phyloP scores from a whole-genome alignment of 495 filamentous ascomycete species.

The Lasiosphaeria hispida region DNA sequence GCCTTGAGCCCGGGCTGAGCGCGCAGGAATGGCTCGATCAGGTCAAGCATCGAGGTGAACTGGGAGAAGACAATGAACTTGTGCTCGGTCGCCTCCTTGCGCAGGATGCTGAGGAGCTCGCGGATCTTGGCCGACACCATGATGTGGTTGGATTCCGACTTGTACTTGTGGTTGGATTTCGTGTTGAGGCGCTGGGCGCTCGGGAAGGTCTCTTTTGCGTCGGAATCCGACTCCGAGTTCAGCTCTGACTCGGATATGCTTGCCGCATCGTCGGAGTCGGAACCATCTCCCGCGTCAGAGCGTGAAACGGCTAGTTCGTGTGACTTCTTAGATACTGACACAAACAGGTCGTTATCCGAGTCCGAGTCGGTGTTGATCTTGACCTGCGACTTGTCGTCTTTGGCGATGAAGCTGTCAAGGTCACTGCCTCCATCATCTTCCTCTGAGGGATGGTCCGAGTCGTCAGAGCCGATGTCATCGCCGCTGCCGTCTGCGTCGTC shows the following conservation, averaged over 20 bases:
- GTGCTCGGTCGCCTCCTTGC: constrained; percentile 69
- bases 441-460: constrained; percentile 39
- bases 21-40: constrained; percentile 87
- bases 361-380: constrained; percentile 43
- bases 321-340: constrained; percentile 40
- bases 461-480: constrained; percentile 69
- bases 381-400: constrained; percentile 36
- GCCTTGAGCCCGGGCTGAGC: constrained; percentile 64
- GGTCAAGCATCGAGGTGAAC: constrained; percentile 93
- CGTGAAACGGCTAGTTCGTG: constrained; percentile 22
- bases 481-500: constrained; percentile 83
- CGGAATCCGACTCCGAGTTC: constrained; percentile 40
- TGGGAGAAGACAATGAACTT: constrained; percentile 99
- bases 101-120: constrained; percentile 75
- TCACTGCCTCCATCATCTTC: constrained; percentile 44
- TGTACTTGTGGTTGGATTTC: constrained; percentile 21
- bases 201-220: background rate
- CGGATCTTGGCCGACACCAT: constrained; percentile 87
- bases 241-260: constrained; percentile 36
- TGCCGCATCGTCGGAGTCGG: constrained; percentile 22
- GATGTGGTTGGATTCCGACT: constrained; percentile 34
- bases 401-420: constrained; percentile 45
- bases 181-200: background rate
- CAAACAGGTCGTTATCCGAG: constrained; percentile 38
- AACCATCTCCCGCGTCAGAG: constrained; percentile 10